Evolutionary conservation across 2,329 filamentous ascomycete species (phyloP), one percentile per base, ranked within the genome.

Genomic region (Microdochium nivale): DNA sequence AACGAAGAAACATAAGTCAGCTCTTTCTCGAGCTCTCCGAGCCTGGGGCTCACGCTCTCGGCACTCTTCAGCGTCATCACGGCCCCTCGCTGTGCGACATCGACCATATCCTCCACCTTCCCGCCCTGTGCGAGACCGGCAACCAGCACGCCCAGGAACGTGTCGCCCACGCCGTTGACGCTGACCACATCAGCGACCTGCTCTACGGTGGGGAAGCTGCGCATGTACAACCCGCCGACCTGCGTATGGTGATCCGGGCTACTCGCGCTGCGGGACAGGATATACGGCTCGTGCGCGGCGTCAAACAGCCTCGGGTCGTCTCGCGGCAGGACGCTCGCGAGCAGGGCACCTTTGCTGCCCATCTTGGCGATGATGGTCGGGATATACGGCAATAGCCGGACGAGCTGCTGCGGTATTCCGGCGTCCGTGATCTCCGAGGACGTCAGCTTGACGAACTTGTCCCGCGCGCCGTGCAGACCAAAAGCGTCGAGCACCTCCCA

Each of bases 81-180:
- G 3, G 91, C 90, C 2, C 87, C 92, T 61, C 77, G 78, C 70
- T 97, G 94, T 27, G 91, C 92, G 33, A 94, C 69, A 52, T 83
- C 75, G n/a, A 99, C 74, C 51, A 94, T 67, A 47, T 85, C 77
- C 61, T 83, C 69, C 53, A 80, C 64, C 54, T 70, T 70, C 2
- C 75, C 77, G 0, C 78, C 78, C 60, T 76, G 79, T 0, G 84
- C 83, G 57, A 97, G 65, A 0, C 88, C 89, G 1, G 90, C 86
- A n/a, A 96, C 73, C 52, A 96, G 60, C 14, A 90, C 86, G 0
- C 92, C 94, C 9, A 95, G 55, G 65, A 97, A 91, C 0, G 94
- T 96, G 68, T 99, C 94, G 0, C 94, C 94, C 2, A 90, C 90
- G 0, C 92, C 94, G 65, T 97, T 97, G 10, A 97, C 92, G 47